Conservation (phyloP, 768 basidiomycete species). For the Lactarius pseudohatsudake region DNA sequence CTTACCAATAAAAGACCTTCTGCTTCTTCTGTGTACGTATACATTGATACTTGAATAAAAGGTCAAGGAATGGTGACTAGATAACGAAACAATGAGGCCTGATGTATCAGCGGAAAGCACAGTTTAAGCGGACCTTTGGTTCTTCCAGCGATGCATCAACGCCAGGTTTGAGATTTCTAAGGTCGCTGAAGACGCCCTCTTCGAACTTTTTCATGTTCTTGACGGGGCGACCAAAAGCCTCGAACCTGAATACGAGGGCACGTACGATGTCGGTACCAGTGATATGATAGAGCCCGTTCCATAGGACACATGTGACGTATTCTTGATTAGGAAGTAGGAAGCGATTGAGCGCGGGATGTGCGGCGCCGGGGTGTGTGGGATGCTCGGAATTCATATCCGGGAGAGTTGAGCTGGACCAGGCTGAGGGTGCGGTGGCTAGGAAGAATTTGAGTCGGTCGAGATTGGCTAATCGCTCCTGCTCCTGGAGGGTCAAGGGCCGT, state of each 20-base stretch:
- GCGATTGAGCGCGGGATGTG: conserved; percentile 78
- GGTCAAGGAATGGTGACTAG: conserved; percentile 89
- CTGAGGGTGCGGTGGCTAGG: conserved; percentile 78
- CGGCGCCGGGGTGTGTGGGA: conserved; percentile 45
- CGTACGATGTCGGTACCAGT: conserved; percentile 97
- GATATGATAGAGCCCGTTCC: conserved; percentile 90
- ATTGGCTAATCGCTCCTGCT: conserved; percentile 69
- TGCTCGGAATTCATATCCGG: conserved; percentile 29
- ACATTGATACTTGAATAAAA: conserved; percentile 94
- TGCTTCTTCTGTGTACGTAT: conserved; percentile 99
- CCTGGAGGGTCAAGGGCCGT: conserved; percentile 59
- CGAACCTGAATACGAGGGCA: conserved; percentile 91
- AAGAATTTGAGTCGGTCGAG: conserved; percentile 87
- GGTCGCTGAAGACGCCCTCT: conserved; percentile 92
- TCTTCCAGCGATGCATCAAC: conserved; percentile 91
- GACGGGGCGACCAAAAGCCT: conserved; percentile 89
- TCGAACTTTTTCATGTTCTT: conserved; percentile 96
- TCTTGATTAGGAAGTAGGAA: conserved; percentile 87
- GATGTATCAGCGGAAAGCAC: neutral
- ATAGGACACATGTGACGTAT: conserved; percentile 87
- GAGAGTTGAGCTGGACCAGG: conserved; percentile 53
- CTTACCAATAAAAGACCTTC: conserved; percentile 97
- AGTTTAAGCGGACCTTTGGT: conserved; percentile 66
- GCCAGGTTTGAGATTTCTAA: conserved; percentile 92
- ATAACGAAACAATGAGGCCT: conserved; percentile 24